These are phyloP conservation scores for Ballota nigra DNA, from an alignment of 257 asterid genomes.

Conservation along the genomic window DNA sequence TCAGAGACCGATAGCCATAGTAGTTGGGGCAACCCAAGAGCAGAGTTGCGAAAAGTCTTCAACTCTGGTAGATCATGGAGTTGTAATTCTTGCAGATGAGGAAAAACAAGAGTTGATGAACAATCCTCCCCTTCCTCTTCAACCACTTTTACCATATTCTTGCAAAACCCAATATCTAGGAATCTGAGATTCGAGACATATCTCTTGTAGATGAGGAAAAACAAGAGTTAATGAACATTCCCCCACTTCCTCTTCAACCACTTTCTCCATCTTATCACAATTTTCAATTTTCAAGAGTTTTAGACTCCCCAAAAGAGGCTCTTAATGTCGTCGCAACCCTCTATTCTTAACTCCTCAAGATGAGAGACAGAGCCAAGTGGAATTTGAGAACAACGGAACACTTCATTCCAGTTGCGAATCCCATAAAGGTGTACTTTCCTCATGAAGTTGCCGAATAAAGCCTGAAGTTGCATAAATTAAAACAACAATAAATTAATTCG, in stretches of 20 bases:
- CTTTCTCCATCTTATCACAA: neutral
- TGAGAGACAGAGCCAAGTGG: neutral
- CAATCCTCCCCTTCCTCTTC: neutral
- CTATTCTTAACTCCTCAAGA: neutral
- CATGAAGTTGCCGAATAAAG: too few species aligned
- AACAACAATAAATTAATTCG: too few species aligned
- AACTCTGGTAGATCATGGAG: neutral
- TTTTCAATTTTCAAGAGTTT: too few species aligned
- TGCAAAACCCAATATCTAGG: too few species aligned
- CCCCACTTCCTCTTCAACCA: neutral
- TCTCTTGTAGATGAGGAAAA: conserved; percentile 10
- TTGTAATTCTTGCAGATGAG: neutral
- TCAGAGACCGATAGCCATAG: too few species aligned
- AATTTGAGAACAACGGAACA: neutral
- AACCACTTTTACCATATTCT: neutral
- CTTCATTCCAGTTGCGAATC: too few species aligned
- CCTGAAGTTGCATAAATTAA: too few species aligned
- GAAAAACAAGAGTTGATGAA: neutral
- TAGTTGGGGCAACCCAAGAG: neutral
- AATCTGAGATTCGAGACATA: too few species aligned
- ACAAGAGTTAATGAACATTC: neutral
- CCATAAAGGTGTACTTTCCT: too few species aligned
- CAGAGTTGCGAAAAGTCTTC: neutral
- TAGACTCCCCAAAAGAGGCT: neutral
- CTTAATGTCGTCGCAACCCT: neutral